phyloP scores from a whole-genome alignment of 345 rosid species.

The Gossypium bickii region DNA sequence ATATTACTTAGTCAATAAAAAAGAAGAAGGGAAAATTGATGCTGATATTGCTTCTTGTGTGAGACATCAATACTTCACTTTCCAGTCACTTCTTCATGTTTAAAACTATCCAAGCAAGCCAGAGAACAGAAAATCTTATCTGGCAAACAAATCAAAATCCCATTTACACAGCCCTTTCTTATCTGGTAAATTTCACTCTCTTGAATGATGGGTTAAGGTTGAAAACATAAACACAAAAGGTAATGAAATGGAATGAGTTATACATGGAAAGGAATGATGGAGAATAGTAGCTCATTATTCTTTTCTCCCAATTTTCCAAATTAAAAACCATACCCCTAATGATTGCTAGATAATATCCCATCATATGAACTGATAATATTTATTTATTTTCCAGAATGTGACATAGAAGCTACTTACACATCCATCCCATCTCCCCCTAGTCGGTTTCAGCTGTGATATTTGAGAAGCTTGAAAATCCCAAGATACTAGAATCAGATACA shows the following conservation, averaged over 20 bases:
- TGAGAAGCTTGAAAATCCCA: background rate
- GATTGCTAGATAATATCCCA: background rate
- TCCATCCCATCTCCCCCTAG: constrained; percentile 5
- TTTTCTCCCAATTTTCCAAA: background rate
- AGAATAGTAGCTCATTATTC: background rate
- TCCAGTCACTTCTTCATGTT: background rate
- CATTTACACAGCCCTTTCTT: background rate
- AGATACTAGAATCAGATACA: background rate
- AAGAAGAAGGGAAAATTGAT: background rate
- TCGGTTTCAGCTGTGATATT: background rate
- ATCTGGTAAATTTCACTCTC: background rate
- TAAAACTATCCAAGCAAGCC: background rate
- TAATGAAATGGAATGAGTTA: background rate
- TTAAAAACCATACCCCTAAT: background rate
- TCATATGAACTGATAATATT: background rate
- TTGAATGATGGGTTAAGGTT: background rate
- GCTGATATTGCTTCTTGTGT: background rate
- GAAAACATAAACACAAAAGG: background rate
- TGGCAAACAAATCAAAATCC: background rate
- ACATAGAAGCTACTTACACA: background rate
- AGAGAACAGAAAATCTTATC: background rate
- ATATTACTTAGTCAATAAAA: background rate
- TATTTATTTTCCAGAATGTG: background rate
- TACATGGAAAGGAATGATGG: background rate
- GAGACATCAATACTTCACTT: background rate